Base-by-base conservation (phyloP, 441 rosid species). In the Euphorbia schlechtendalii region DNA sequence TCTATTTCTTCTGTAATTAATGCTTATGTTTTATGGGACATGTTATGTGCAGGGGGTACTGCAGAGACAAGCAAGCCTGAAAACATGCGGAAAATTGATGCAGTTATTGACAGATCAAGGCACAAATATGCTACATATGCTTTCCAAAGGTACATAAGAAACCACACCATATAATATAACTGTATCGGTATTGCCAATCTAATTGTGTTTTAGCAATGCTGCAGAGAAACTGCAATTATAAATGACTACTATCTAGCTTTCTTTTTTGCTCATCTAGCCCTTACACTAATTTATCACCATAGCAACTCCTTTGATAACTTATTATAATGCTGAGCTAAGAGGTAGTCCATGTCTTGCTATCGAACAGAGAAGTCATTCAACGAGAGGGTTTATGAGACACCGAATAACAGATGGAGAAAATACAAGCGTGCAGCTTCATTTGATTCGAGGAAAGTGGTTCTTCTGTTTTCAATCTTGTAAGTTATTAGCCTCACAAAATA, bases 401-500 rank as follows among this genome's bases (percentile, higher is more conserved):
- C 96, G 21, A 75, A 71, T 12, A 92, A 92, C 80, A 85, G 89
- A 67, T 88, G 94, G 96, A 86, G 96, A 81, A 92, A 82, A 76
- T 89, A 80, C 66, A 92, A 87, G 71, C 96, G 96, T 49, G 85
- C 85, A 0, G 87, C 96, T 13, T 83, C 92, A 21, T 88, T 85
- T 75, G 96, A 89, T 74, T 92, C 96, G 18, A 84, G 96, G 75
- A 89, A 86, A 69, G 64, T 92, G 52, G 98, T 92, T 82, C 74
- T 92, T 65, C 69, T 86, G 8, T 92, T 92, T 82, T 92, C 98
- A 63, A 72, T 89, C 80, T 56, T 92, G 98, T 92, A 86, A 92
- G 96, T 58, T 56, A 64, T 61, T 5, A n/a, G 14, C 53, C 61
- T 72, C 68, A 41, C 54, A 32, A 59, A 13, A 51, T 51, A 28